Evolutionary conservation across 345 rosid species (phyloP), one percentile per base, ranked within the genome.

Genomic region (Hibiscus tridactylites): DNA sequence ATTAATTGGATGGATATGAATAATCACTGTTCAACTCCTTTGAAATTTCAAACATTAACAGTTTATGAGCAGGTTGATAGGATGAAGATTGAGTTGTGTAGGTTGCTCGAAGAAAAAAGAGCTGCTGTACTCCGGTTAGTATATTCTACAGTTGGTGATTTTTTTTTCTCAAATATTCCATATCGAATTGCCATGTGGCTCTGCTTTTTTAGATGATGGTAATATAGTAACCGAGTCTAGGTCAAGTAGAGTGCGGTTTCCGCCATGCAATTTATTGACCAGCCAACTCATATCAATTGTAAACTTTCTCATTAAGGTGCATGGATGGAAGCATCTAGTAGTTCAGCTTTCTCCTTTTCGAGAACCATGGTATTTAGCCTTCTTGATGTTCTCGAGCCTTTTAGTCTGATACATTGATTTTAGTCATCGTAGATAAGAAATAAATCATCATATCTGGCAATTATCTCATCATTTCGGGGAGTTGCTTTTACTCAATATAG

Each of bases 61-160:
- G 87, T 77, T 84, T 54, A 44, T 80, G 80, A 80, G 87, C 90
- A 95, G 99, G 96, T 86, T 68, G 86, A 81, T 58, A 86, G 96
- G 99, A 63, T 92, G 84, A 95, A 92, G 90, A 96, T 89, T 75
- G 97, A 95, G 83, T 79, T 92, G 70, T 92, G 92, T 79, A 87
- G 88, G 72, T 61, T 90, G 62, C 80, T 95, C 71, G 93, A 92
- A 84, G 96, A 92, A 83, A 92, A 89, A 83, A 87, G 96, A 88
- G 86, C 92, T 63, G 87, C 96, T 61, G 67, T 83, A 42, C 86
- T 92, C 79, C 88, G 97, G 99, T 90, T 79, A 74, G 78, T 77
- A 60, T 74, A 65, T 75, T 74, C 64, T 75, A 47, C 33, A 44
- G 15, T 75, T 15, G 29, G 58, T 73, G 39, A 58, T 78, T 72